Percentiles rank a stretch among this genome's conserved stretches.
These are phyloP conservation scores for Cladosporium sp. DNA, from an alignment of 2,329 filamentous ascomycete species.

Conservation along the genomic window DNA sequence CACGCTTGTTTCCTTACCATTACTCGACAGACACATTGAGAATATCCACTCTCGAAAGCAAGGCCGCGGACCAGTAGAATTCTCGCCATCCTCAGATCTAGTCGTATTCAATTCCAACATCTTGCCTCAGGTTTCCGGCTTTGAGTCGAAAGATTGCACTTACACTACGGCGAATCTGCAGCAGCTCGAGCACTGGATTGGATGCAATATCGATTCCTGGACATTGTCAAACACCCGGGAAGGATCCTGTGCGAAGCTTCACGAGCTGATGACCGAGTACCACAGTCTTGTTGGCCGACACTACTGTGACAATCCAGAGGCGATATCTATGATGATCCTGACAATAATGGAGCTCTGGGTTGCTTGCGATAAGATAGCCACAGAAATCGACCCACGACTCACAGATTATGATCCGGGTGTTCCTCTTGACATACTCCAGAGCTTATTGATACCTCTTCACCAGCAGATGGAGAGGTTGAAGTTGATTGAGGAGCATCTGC, in stretches of 20 bases:
- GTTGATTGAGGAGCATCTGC: constrained; percentile 44
- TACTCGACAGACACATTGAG: constrained; percentile 18
- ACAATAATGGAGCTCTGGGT: constrained; percentile 56
- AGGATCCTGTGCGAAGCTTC: constrained; percentile 14
- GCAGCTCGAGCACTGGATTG: constrained; percentile 21
- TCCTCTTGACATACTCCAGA: constrained; percentile 47
- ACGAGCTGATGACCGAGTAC: constrained; percentile 16
- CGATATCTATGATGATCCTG: constrained; percentile 52
- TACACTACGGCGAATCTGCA: constrained; percentile 14
- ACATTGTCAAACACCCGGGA: not conserved
- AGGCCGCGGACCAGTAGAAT: not conserved
- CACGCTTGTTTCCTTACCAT: constrained; percentile 12
- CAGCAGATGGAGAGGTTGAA: constrained; percentile 50
- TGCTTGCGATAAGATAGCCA: constrained; percentile 48
- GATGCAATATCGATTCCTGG: constrained; percentile 16
- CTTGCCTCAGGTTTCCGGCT: constrained; percentile 13
- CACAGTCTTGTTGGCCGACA: constrained; percentile 16
- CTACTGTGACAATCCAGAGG: constrained; percentile 45
- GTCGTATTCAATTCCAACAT: not conserved
- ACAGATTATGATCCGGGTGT: constrained; percentile 52
- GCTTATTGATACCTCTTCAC: constrained; percentile 47
- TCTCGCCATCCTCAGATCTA: not conserved
- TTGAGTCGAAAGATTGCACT: constrained; percentile 5
- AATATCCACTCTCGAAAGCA: constrained; percentile 6
- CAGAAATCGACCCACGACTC: constrained; percentile 45